Conservation (phyloP, 495 filamentous ascomycete genomes). For the Neurospora sp. region DNA sequence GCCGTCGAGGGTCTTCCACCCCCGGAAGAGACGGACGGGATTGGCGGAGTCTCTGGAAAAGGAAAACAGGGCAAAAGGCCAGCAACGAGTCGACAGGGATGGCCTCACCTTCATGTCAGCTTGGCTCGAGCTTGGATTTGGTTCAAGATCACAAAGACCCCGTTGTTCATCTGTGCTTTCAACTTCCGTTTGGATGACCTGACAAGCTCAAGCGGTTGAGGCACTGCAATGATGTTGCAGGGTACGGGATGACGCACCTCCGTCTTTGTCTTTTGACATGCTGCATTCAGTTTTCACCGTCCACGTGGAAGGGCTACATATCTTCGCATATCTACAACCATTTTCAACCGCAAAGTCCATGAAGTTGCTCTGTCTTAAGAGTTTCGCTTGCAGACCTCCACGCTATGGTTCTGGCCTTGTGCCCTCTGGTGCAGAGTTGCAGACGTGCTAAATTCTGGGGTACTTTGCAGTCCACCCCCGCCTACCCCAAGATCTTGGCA, state of each 20-base stretch:
- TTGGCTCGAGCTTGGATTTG: neutral
- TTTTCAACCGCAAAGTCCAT: neutral
- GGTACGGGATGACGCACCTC: neutral
- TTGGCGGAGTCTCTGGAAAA: neutral
- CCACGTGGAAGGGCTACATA: neutral
- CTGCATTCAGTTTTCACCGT: neutral
- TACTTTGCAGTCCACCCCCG: neutral
- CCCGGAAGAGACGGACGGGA: neutral
- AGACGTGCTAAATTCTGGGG: neutral
- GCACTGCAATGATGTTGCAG: neutral
- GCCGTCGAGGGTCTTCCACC: neutral
- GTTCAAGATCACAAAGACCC: neutral
- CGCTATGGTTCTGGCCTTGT: neutral
- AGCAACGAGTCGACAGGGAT: neutral
- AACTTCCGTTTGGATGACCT: neutral
- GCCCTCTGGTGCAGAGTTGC: neutral
- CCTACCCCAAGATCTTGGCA: neutral
- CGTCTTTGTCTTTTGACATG: neutral
- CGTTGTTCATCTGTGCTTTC: neutral
- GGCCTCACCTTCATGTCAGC: neutral
- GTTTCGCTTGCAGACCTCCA: neutral
- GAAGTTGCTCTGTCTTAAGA: neutral
- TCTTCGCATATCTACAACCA: neutral
- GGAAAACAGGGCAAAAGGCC: neutral
- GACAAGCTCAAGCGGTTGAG: neutral